Evolutionary conservation across 768 basidiomycete genomes (phyloP), one percentile per base, ranked within the genome.

Genomic region (Gyrodon lividus): DNA sequence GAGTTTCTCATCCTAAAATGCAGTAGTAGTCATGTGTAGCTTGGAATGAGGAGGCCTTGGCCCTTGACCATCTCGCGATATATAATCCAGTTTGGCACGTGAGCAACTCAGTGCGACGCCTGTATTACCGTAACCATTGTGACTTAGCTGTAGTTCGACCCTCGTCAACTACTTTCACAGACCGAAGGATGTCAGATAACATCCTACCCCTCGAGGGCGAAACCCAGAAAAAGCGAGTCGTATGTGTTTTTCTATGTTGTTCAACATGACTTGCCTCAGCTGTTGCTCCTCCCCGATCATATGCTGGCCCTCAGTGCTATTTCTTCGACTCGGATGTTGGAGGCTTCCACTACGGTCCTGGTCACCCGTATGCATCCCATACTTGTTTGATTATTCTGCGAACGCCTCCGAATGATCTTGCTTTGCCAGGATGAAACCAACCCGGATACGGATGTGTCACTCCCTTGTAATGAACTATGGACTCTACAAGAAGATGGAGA

Each of bases 301-400:
- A 51, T 43, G 46, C 48, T 50, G 52, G 52, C 46, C 46, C 46
- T 19, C 51, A 97, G 90, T 98, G 96, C 68, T 99, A 99, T 77
- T 99, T 99, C 78, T 99, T 95, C 75, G 96, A 99, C 72, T 96
- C 94, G 28, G 96, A 99, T 68, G 95, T 99, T 70, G 96, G 97
- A 20, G 96, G 97, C 46, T 99, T 98, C 68, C 97, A 98, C 70
- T 95, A 97, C 85, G 94, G 94, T n/a, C 92, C 88, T 51, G 95
- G 93, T 6, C 94, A 98, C 69, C 92, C 94, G 86, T 91, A 71
- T 61, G 83, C 64, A 38, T 28, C 41, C 38, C 17, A n/a, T 47
- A 16, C 10, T 10, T n/a, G 12, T n/a, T 28, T 38, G 19, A 12
- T 35, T 37, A 12, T 24, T 46, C 14, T 23, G 4, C 23, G 47